Conservation (phyloP, 1,284 basidiomycete species). For the Takashimella koratensis region DNA sequence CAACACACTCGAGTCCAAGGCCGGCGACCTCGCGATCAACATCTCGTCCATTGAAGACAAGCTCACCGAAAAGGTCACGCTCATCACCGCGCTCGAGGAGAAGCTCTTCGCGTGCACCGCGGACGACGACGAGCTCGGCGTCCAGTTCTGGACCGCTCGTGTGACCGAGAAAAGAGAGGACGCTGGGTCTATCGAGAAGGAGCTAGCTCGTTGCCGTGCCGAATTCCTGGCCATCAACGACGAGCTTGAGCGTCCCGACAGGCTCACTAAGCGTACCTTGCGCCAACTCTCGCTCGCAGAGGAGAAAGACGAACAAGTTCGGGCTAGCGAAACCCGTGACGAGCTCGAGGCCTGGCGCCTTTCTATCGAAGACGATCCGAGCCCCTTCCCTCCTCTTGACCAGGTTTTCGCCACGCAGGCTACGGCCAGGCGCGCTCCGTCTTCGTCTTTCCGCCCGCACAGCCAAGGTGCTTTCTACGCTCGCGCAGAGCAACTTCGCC, state of each 20-base stretch:
- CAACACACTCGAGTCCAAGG: conserved; percentile 23
- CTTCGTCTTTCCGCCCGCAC: not conserved
- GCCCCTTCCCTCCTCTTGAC: conserved; percentile 35
- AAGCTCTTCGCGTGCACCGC: conserved; percentile 25
- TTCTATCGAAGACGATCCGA: conserved; percentile 16
- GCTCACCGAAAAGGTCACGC: conserved; percentile 25
- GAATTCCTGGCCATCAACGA: conserved; percentile 21
- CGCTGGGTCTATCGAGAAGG: conserved; percentile 25
- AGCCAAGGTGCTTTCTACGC: not conserved
- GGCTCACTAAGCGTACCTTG: not conserved
- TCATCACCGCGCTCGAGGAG: conserved; percentile 36
- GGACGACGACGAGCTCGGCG: conserved; percentile 29
- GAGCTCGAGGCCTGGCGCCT: conserved; percentile 40
- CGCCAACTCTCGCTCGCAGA: conserved; percentile 5
- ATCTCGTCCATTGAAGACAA: conserved; percentile 29
- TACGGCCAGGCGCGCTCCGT: too few species aligned
- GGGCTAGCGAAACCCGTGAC: conserved; percentile 27
- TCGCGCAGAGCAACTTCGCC: not conserved
- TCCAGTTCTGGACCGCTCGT: conserved; percentile 37
- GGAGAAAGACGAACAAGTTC: conserved; percentile 19
- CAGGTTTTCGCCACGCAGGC: not conserved
- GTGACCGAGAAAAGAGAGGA: conserved; percentile 33
- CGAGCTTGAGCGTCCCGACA: conserved; percentile 21
- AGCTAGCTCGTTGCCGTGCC: conserved; percentile 14
- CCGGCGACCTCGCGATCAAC: conserved; percentile 22